Evolutionary conservation across 129 eudicot species (phyloP), one percentile per base, ranked within the genome.

Genomic region (Erigeron canadensis): DNA sequence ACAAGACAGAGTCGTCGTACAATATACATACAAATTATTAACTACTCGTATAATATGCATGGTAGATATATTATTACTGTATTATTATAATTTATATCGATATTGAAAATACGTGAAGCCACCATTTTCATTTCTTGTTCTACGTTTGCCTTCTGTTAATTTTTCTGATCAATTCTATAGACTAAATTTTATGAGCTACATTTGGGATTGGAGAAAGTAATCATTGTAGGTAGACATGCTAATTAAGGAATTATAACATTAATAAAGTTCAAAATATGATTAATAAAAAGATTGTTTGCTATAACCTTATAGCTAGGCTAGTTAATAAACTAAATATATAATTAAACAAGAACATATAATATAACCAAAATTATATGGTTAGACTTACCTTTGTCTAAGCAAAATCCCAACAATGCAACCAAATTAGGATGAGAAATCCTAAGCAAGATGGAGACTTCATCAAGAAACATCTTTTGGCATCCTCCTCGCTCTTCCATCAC

Each of bases 381-480:
- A 34, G 54, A 16, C 77, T 61, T 65, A 86, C 96, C 96, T 86
- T 86, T 81, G 65, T 89, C 96, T 77, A 89, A 57, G 86, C 96
- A 89, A 74, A 89, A 89, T 1, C 93, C 96, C 85, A 89, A 61
- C 70, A 89, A 70, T 12, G 85, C 92, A 61, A 86, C 93, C 85
- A 89, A 79, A 69, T 84, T 89, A 57, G 96, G 96, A 62, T 89
- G 96, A 63, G 88, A 86, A 54, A 89, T 89, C 88, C 96, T 86
- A 13, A 89, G 90, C 88, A 89, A 69, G 68, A 89, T 86, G 37
- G 96, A 89, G 37, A 89, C 86, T 75, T 89, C 96, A 79, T 89
- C 93, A 77, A 89, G 75, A 76, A 89, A 89, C 85, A 89, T 82
- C 66, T 86, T 89, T 57, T 80, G 84, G 83, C 86, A 80, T 1